phyloP scores from a whole-genome alignment of 2,329 filamentous ascomycete species.

The Emmonsia crescens region DNA sequence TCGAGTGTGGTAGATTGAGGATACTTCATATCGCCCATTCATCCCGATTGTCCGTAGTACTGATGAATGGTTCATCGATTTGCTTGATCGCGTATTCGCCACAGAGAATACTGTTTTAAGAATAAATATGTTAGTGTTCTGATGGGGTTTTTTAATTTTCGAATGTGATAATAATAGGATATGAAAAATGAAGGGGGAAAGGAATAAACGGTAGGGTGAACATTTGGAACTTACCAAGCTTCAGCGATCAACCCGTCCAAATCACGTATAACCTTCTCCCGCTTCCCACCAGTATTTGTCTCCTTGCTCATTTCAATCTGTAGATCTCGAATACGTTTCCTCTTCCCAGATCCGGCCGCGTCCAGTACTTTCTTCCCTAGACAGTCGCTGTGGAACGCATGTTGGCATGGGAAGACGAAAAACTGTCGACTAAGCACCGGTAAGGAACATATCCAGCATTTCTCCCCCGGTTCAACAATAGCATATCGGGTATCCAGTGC shows the following conservation, averaged over 20 bases:
- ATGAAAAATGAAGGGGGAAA: neutral
- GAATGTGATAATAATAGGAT: neutral
- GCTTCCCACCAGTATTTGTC: slow-evolving; percentile 55
- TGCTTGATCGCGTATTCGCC: slow-evolving; percentile 90
- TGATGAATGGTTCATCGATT: slow-evolving; percentile 87
- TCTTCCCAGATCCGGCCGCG: slow-evolving; percentile 63
- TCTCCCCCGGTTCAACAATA: slow-evolving; percentile 91
- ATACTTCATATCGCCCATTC: slow-evolving; percentile 61
- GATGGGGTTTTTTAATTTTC: neutral
- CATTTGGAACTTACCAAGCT: slow-evolving; percentile 55
- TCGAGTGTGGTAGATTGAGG: neutral
- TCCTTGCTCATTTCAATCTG: slow-evolving; percentile 75
- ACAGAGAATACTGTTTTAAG: slow-evolving; percentile 62
- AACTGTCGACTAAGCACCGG: slow-evolving; percentile 85
- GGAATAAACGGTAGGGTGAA: neutral
- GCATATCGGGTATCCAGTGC: slow-evolving; percentile 81
- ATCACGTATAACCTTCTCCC: slow-evolving; percentile 76
- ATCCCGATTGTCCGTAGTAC: slow-evolving; percentile 56
- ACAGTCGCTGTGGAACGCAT: slow-evolving; percentile 94
- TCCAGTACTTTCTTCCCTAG: slow-evolving; percentile 76
- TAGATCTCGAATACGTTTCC: slow-evolving; percentile 70
- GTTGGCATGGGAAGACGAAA: slow-evolving; percentile 97
- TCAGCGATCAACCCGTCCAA: slow-evolving; percentile 85
- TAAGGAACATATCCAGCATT: slow-evolving; percentile 78
- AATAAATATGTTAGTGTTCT: slow-evolving; percentile 5